Conservation (phyloP, 225 moss, liverwort and hornwort genomes). For the Climacium dendroides region DNA sequence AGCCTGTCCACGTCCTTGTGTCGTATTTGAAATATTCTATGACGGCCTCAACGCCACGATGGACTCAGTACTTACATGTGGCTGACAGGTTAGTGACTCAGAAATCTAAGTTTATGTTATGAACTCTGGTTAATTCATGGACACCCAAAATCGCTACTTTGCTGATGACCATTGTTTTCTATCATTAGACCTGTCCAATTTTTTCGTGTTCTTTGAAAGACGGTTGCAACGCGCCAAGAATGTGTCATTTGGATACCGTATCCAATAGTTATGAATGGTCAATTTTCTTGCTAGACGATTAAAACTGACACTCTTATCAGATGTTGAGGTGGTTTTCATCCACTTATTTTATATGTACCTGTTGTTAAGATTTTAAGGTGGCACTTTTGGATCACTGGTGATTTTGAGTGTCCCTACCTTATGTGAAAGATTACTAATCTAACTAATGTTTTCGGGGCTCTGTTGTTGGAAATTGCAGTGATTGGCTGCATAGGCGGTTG, state of each 20-base stretch:
- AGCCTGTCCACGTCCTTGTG: not conserved
- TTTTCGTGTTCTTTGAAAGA: not conserved
- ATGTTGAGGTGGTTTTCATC: not conserved
- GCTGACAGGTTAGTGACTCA: not conserved
- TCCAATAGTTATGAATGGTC: not conserved
- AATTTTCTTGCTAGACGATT: not conserved
- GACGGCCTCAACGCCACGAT: not conserved
- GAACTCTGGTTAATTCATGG: not conserved
- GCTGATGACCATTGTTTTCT: not conserved
- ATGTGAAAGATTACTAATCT: not conserved
- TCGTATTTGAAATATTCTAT: not conserved
- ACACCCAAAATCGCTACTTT: not conserved
- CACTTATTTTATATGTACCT: not conserved
- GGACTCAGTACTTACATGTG: not conserved
- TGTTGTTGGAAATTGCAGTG: conserved; percentile 1
- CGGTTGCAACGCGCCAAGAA: not conserved
- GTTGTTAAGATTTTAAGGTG: not conserved
- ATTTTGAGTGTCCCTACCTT: not conserved
- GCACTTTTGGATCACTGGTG: not conserved
- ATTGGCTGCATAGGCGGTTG: not conserved
- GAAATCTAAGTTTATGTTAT: not conserved
- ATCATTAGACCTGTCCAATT: not conserved
- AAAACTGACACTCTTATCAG: not conserved
- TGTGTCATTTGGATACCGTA: not conserved
- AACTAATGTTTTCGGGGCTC: not conserved